Evolutionary conservation across 495 filamentous ascomycete species (phyloP).

Genomic region (Astrocystis sublimbata): DNA sequence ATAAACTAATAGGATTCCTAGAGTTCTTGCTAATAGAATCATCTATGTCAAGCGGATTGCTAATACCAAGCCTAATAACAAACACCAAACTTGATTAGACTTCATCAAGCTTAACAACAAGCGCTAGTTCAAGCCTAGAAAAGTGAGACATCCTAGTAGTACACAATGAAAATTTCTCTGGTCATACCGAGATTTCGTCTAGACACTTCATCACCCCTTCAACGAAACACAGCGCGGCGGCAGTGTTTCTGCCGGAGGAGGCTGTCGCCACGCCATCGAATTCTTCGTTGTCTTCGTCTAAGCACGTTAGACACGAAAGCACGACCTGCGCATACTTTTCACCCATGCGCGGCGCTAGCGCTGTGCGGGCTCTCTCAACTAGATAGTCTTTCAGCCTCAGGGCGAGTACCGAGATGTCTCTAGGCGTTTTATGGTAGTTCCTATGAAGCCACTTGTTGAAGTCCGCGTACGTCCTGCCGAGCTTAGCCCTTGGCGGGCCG

Average conservation of each 20-base stretch:
- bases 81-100: too few species aligned
- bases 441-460: neutral
- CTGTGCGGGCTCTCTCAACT: constrained; percentile 35
- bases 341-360: constrained; percentile 51
- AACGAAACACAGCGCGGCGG: neutral
- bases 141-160: too few species aligned
- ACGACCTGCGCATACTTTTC: constrained; percentile 48
- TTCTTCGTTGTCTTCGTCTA: constrained; percentile 49
- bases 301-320: constrained; percentile 56
- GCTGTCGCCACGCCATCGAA: constrained; percentile 41
- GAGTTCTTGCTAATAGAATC: too few species aligned
- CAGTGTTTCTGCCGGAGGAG: neutral
- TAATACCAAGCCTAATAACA: too few species aligned
- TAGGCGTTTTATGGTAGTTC: constrained; percentile 10
- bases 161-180: too few species aligned
- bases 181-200: neutral
- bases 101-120: too few species aligned
- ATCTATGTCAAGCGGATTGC: too few species aligned
- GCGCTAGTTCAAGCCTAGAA: too few species aligned
- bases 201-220: neutral
- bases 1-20: too few species aligned
- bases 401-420: neutral
- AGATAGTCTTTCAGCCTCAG: constrained; percentile 24
- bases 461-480: neutral
- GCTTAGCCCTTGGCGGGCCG: neutral